These are phyloP conservation scores for Boletus hoseneyae DNA, from an alignment of 1,284 basidiomycete genomes.

Conservation along the genomic window DNA sequence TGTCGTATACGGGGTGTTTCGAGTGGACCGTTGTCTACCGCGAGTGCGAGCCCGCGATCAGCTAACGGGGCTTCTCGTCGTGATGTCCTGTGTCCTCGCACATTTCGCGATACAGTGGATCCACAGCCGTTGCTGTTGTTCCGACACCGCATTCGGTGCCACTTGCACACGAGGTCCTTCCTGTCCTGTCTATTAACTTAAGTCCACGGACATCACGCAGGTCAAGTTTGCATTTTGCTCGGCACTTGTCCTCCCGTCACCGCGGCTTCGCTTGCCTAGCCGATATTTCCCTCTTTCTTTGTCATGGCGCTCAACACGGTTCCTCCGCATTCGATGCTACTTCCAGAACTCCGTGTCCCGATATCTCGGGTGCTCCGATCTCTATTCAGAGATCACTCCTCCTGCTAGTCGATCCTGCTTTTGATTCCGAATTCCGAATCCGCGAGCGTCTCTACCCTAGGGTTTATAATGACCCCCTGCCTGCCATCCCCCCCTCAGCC, in stretches of 20 bases:
- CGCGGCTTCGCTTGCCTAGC: constrained; percentile 39
- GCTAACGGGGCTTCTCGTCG: constrained; percentile 7
- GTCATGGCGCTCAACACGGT: constrained; percentile 27
- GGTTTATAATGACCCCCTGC: constrained; percentile 25
- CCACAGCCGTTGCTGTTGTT: constrained; percentile 19
- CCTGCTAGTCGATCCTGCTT: constrained; percentile 34
- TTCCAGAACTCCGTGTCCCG: constrained; percentile 25
- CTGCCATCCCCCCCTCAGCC: constrained; percentile 19
- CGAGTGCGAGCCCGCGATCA: constrained; percentile 15
- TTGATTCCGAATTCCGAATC: constrained; percentile 31
- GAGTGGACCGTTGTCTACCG: background rate
- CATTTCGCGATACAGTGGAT: constrained; percentile 19
- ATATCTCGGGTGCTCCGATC: constrained; percentile 17
- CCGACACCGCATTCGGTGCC: constrained; percentile 33
- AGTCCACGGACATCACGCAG: constrained; percentile 37
- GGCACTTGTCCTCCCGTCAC: constrained; percentile 37
- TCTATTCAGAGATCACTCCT: constrained; percentile 21
- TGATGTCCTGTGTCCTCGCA: constrained; percentile 8
- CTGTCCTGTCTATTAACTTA: constrained; percentile 37
- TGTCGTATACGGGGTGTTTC: constrained; percentile 15
- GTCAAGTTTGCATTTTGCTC: constrained; percentile 29
- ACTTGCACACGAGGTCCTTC: constrained; percentile 38
- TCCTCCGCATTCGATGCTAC: constrained; percentile 25
- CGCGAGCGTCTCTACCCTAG: constrained; percentile 26
- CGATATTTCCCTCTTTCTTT: constrained; percentile 35